Conservation (phyloP, 2,329 filamentous ascomycete genomes). For the Pseudogymnoascus sp. region DNA sequence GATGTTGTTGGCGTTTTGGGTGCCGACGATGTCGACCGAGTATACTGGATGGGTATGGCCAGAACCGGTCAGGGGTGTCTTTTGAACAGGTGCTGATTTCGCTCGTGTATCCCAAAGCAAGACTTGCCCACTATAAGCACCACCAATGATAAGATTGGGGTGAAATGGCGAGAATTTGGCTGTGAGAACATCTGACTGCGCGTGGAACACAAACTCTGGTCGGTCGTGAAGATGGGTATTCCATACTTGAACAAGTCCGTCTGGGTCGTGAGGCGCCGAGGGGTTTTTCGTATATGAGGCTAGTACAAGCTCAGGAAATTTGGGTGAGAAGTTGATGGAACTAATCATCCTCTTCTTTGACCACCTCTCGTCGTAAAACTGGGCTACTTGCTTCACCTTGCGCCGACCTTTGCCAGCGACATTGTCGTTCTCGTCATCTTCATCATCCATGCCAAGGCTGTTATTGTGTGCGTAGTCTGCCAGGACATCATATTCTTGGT, state of each 20-base stretch:
- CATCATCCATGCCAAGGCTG: conserved; percentile 62
- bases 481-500: conserved; percentile 92
- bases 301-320: conserved; percentile 86
- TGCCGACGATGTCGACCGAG: conserved; percentile 89
- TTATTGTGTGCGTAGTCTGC: conserved; percentile 86
- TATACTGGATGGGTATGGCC: conserved; percentile 97
- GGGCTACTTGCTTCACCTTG: conserved; percentile 75
- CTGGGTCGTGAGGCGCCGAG: conserved; percentile 84
- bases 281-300: conserved; percentile 97
- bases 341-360: conserved; percentile 97
- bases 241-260: conserved; percentile 93
- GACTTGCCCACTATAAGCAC: conserved; percentile 93
- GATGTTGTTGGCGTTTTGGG: conserved; percentile 98
- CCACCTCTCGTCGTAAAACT: conserved; percentile 93
- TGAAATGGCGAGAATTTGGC: conserved; percentile 99
- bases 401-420: conserved; percentile 62
- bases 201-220: conserved; percentile 93
- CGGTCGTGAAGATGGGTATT: conserved; percentile 90
- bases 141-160: conserved; percentile 89
- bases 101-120: conserved; percentile 94
- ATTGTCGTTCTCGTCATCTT: conserved; percentile 68
- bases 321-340: conserved; percentile 88
- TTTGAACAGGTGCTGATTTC: conserved; percentile 82
- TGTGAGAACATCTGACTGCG: conserved; percentile 87
- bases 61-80: conserved; percentile 88